Evolutionary conservation across 441 rosid genomes (phyloP).

Genomic region (Corymbia calophylla): DNA sequence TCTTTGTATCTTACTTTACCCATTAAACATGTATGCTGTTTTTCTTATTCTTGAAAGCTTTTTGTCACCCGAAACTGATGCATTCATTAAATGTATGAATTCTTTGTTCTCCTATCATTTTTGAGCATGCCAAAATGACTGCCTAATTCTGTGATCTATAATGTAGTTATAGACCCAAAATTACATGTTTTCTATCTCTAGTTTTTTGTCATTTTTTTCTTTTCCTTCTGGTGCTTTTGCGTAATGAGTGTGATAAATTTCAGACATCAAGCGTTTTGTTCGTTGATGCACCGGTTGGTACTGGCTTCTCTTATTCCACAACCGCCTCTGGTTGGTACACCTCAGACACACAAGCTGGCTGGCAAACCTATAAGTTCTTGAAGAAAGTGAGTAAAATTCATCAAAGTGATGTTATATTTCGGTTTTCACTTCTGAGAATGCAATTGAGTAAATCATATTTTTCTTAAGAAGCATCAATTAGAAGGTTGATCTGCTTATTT

Average conservation of each 20-base stretch:
- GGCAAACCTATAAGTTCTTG: slow-evolving; percentile 14
- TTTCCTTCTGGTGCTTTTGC: background rate
- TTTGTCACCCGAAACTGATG: background rate
- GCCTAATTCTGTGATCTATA: background rate
- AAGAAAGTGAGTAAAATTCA: slow-evolving; percentile 5
- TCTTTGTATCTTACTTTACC: background rate
- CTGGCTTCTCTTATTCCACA: slow-evolving; percentile 14
- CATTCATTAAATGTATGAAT: background rate
- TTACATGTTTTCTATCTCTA: background rate
- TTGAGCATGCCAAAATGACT: background rate
- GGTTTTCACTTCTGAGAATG: background rate
- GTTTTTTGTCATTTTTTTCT: background rate
- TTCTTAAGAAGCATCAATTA: background rate
- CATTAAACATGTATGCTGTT: background rate
- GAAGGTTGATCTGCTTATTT: background rate
- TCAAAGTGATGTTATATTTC: background rate
- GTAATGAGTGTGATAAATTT: background rate
- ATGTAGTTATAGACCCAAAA: background rate
- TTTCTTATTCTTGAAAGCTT: background rate
- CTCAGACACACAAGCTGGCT: slow-evolving; percentile 7
- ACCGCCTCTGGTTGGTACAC: background rate
- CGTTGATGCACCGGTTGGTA: slow-evolving; percentile 17
- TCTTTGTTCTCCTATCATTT: background rate
- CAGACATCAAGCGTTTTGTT: slow-evolving; percentile 5
- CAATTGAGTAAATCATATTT: background rate